Conservation (phyloP, 345 rosid species). For the Carallia pectinifolia region DNA sequence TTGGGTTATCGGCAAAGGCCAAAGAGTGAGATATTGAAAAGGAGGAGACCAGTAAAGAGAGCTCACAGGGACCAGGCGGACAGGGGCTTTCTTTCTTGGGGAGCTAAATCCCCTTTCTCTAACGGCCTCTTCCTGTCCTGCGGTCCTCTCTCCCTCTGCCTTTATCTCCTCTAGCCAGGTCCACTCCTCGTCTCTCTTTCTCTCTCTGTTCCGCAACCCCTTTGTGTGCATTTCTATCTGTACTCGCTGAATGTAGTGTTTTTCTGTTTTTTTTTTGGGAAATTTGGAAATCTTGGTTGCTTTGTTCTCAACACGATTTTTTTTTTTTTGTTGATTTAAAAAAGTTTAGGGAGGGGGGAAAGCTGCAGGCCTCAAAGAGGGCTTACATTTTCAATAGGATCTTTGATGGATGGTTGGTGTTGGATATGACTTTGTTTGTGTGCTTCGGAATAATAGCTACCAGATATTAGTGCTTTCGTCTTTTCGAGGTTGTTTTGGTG, state of each 20-base stretch:
- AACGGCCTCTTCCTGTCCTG: slow-evolving; percentile 27
- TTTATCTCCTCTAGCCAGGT: slow-evolving; percentile 9
- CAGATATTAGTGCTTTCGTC: no score
- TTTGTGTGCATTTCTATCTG: background rate
- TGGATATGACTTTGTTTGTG: slow-evolving; percentile 6
- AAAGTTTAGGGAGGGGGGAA: no score
- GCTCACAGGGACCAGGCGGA: slow-evolving; percentile 14
- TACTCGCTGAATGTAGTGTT: background rate
- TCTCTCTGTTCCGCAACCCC: background rate
- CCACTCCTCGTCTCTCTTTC: background rate
- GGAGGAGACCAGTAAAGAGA: slow-evolving; percentile 8
- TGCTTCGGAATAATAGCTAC: background rate
- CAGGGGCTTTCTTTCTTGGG: slow-evolving; percentile 17
- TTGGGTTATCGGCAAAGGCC: background rate
- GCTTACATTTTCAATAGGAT: background rate
- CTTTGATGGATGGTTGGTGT: slow-evolving; percentile 18
- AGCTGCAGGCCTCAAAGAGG: no score
- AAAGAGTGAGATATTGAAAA: background rate
- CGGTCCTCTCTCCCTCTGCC: slow-evolving; percentile 12
- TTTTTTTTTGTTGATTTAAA: background rate
- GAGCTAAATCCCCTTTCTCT: slow-evolving; percentile 22
- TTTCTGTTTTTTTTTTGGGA: background rate
- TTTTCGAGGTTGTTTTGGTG: no score
- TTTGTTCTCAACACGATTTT: slow-evolving; percentile 3
- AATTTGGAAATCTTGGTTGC: slow-evolving; percentile 26